Base-by-base conservation (phyloP, 495 filamentous ascomycete species). In the Lentithecium fluviatile region DNA sequence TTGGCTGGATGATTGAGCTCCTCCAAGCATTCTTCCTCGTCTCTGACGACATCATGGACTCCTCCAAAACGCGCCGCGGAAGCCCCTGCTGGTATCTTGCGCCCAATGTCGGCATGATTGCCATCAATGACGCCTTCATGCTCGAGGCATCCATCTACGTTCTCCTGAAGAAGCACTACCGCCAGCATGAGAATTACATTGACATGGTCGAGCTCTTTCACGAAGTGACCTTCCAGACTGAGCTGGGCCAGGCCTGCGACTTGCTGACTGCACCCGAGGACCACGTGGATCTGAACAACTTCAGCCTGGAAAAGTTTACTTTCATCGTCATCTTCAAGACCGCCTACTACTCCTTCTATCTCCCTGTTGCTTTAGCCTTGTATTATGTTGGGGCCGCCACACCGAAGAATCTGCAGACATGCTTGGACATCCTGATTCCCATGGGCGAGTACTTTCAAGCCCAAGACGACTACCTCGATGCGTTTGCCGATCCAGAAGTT, bases 301-400 rank as follows among this genome's bases (percentile, higher is more conserved):
- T 98, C 83, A 87, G 83, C 73, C 79, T 95, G 75, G 83, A 94
- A 65, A 98, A 97, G 80, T 95, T 95, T 81, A 86, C 80, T 72
- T 98, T 97, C 81, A 98, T 98, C 71, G 94, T 98, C 74, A 89
- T 92, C 76, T 97, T 91, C 85, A 98, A 98, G 83, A 98, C 95
- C 26, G 95, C 94, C 37, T 98, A 93, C 78, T 98, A 98, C 80
- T 89, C 84, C 70, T 98, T 98, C 83, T 97, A 97, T 79, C 88
- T 98, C 0, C 94, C 94, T 37, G 91, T 98, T n/a, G 93, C 90
- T 6, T 81, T 97, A 26, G 88, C 95, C 0, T 78, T 98, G 65
- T 78, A 88, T 77, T 85, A 89, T 72, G 82, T 92, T 66, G 84
- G 89, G 59, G 76, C 89, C 37, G 95, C 93, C 10, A 91, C 89